These are phyloP conservation scores for Colletotrichum navitas DNA, from an alignment of 2,329 filamentous ascomycete genomes.

Conservation along the genomic window DNA sequence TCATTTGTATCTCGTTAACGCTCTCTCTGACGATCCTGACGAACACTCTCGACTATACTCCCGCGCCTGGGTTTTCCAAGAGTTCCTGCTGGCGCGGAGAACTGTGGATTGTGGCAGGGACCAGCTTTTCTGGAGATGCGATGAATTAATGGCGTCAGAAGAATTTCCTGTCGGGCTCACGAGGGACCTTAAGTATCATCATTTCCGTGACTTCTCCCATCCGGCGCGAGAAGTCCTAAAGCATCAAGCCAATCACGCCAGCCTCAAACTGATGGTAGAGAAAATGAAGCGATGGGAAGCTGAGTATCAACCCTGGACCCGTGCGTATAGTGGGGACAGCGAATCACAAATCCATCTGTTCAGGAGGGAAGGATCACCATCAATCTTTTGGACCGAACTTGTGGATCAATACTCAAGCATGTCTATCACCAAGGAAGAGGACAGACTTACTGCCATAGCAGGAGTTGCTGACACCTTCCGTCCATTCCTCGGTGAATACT, in stretches of 20 bases:
- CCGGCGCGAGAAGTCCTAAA: neutral
- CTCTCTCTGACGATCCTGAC: no score
- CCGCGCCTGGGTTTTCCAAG: neutral
- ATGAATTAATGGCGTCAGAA: neutral
- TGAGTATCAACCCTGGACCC: no score
- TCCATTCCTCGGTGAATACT: neutral
- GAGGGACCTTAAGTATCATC: fast-evolving
- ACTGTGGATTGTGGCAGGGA: neutral
- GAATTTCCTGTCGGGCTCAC: neutral
- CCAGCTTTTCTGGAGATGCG: neutral
- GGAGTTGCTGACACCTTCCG: neutral
- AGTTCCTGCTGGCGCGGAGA: neutral
- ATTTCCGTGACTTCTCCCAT: neutral
- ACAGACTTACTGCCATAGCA: neutral
- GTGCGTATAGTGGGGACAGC: no score
- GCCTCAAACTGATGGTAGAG: no score
- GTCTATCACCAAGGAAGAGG: neutral
- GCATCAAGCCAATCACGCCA: no score
- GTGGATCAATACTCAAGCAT: neutral
- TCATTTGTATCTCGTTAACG: neutral
- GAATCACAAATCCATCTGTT: no score
- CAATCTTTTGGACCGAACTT: no score
- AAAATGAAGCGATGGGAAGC: no score
- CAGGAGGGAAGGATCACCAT: neutral
- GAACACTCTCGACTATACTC: neutral